Evolutionary conservation across 2,329 filamentous ascomycete genomes (phyloP).

Genomic region (Colletotrichum gloeosporioides): DNA sequence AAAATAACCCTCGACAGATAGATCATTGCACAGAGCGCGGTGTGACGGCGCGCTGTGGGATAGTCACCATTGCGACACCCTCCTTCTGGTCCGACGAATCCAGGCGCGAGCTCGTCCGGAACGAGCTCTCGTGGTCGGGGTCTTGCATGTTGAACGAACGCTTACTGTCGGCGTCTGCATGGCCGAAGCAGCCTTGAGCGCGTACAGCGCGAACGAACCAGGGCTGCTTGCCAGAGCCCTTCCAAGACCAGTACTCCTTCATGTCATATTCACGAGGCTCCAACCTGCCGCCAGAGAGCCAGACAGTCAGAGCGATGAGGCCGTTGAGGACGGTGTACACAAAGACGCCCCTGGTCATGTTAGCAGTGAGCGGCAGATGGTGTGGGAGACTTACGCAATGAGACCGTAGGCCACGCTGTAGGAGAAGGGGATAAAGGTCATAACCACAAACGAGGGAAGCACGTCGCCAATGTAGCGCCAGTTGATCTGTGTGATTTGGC

Average conservation of each 20-base stretch:
- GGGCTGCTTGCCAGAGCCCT: slow-evolving; percentile 50
- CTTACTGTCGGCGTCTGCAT: slow-evolving; percentile 29
- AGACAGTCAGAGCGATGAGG: slow-evolving; percentile 50
- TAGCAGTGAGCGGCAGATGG: background rate
- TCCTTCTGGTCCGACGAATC: slow-evolving; percentile 21
- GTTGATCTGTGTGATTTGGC: slow-evolving; percentile 76
- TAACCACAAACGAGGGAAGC: slow-evolving; percentile 76
- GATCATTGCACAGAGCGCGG: slow-evolving; percentile 13
- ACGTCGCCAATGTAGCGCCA: slow-evolving; percentile 80
- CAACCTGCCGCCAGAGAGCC: slow-evolving; percentile 44
- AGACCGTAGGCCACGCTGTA: slow-evolving; percentile 82
- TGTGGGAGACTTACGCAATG: slow-evolving; percentile 62
- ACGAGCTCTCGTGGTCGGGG: slow-evolving; percentile 20
- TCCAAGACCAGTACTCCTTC: slow-evolving; percentile 63
- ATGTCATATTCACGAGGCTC: slow-evolving; percentile 58
- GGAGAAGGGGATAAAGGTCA: slow-evolving; percentile 78
- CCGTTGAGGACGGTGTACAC: slow-evolving; percentile 55
- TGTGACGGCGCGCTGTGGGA: slow-evolving; percentile 19
- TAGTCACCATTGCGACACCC: slow-evolving; percentile 19
- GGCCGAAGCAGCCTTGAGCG: slow-evolving; percentile 25
- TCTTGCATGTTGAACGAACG: slow-evolving; percentile 21
- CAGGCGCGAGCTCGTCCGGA: slow-evolving; percentile 12
- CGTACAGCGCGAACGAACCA: slow-evolving; percentile 50
- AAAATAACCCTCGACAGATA: background rate
- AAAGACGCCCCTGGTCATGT: slow-evolving; percentile 54